Conservation (phyloP, 768 basidiomycete species). For the Lentinula guzmanii region DNA sequence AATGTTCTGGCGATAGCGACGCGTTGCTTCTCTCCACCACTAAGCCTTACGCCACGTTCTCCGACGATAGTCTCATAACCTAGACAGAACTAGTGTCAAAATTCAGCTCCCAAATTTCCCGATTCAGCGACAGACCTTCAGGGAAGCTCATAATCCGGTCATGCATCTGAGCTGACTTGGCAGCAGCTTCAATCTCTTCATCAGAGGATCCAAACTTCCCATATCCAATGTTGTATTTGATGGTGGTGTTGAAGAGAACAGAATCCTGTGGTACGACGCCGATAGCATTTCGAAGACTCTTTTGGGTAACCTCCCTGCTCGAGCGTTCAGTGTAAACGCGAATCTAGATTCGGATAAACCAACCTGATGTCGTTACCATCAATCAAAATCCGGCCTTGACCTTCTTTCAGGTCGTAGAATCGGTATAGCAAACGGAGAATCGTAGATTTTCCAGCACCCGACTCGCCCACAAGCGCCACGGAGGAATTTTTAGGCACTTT, state of each 20-base stretch:
- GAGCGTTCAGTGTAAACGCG: neutral
- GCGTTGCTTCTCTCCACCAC: constrained; percentile 87
- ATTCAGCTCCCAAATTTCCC: neutral
- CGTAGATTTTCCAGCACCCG: constrained; percentile 79
- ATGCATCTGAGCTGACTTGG: constrained; percentile 82
- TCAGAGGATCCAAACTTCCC: constrained; percentile 66
- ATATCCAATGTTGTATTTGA: constrained; percentile 77
- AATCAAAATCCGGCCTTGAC: constrained; percentile 74
- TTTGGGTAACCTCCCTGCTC: constrained; percentile 71
- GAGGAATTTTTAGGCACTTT: constrained; percentile 81
- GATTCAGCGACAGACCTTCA: constrained; percentile 35
- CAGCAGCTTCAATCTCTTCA: constrained; percentile 76
- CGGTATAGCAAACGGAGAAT: constrained; percentile 84
- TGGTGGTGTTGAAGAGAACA: constrained; percentile 65
- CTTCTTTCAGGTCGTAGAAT: constrained; percentile 84
- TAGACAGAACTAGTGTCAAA: constrained; percentile 8
- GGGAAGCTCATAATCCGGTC: constrained; percentile 81
- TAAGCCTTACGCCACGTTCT: constrained; percentile 81
- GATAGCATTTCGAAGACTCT: constrained; percentile 71
- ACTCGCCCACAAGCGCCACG: constrained; percentile 86
- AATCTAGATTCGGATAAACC: neutral
- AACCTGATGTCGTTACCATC: constrained; percentile 79
- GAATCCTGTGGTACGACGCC: constrained; percentile 90
- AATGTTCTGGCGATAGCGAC: constrained; percentile 85
- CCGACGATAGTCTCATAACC: constrained; percentile 83